These are phyloP conservation scores for Xerophyta viscosa DNA, from an alignment of 106 monocot genomes.

Conservation along the genomic window DNA sequence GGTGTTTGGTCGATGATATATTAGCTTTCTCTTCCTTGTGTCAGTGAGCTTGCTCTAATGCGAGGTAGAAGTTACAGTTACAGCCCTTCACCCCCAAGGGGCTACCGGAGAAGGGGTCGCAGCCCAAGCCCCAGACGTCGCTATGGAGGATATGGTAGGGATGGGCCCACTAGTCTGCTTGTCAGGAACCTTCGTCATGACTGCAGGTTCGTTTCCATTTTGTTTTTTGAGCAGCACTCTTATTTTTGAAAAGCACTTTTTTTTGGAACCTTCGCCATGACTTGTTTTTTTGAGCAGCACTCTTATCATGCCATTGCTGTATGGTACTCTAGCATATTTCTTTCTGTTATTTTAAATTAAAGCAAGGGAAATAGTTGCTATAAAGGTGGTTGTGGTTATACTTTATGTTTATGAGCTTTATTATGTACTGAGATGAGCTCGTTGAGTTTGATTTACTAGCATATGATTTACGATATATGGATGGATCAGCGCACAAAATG, in stretches of 20 bases:
- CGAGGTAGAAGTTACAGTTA: constrained; percentile 85
- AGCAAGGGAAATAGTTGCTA: no score
- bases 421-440: no score
- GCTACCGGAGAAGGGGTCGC: constrained; percentile 62
- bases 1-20: no score
- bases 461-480: no score
- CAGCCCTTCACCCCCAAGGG: constrained; percentile 84
- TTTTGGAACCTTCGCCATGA: constrained; percentile 91
- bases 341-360: no score
- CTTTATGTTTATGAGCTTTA: no score
- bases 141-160: constrained; percentile 64
- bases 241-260: constrained; percentile 32
- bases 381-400: no score
- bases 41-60: constrained; percentile 27
- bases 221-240: no score
- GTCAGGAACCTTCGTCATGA: constrained; percentile 93
- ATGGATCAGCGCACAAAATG: no score
- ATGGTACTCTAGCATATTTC: no score
- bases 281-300: constrained; percentile 1
- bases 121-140: constrained; percentile 81
- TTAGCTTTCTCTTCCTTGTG: background rate
- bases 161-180: constrained; percentile 82
- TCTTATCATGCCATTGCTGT: no score
- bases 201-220: constrained; percentile 46
- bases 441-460: no score